These are phyloP conservation scores for Adansonia rubrostipa DNA, from an alignment of 441 rosid genomes.

Conservation along the genomic window DNA sequence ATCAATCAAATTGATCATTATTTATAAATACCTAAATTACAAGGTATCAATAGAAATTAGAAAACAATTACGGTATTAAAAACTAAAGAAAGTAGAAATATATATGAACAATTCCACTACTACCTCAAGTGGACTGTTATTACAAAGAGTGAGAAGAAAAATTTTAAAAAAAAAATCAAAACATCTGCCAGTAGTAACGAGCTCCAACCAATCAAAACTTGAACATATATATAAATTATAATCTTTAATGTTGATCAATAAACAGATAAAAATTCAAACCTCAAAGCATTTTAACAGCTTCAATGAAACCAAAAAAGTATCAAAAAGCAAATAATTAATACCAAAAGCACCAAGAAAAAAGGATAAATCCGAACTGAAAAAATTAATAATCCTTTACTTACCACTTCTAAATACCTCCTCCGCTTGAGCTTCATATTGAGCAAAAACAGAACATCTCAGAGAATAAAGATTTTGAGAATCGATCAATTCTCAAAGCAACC, in stretches of 20 bases:
- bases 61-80: background rate
- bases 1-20: conserved; percentile 7
- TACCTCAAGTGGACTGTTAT: background rate
- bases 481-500: conserved; percentile 53
- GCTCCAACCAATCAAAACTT: background rate
- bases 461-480: conserved; percentile 34
- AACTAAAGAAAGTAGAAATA: background rate
- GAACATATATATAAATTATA: background rate
- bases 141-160: background rate
- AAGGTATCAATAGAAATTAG: background rate
- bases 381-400: conserved; percentile 35
- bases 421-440: conserved; percentile 77
- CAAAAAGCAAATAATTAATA: background rate
- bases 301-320: background rate
- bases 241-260: background rate
- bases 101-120: conserved; percentile 2
- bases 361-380: background rate
- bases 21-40: background rate
- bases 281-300: background rate
- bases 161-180: background rate
- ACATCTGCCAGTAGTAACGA: background rate
- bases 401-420: conserved; percentile 87
- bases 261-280: background rate
- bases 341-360: background rate
- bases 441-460: conserved; percentile 59